These are phyloP conservation scores for Trichoderma gamsii DNA, from an alignment of 495 filamentous ascomycete genomes.

Conservation along the genomic window DNA sequence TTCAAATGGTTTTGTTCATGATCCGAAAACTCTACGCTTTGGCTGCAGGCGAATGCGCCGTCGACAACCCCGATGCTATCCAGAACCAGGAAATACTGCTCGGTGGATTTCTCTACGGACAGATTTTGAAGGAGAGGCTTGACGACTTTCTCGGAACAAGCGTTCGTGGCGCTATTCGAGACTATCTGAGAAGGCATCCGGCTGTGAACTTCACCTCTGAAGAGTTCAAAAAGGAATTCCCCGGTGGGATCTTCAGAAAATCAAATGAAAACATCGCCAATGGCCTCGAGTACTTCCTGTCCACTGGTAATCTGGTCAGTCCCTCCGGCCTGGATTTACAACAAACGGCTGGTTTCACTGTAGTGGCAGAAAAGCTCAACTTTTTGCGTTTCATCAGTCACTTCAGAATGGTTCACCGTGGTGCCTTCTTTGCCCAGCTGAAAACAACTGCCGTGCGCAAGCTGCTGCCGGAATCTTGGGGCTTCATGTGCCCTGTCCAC, in stretches of 20 bases:
- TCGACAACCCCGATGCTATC: constrained; percentile 93
- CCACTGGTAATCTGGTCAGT: constrained; percentile 88
- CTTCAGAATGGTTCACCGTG: constrained; percentile 98
- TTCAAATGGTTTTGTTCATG: constrained; percentile 93
- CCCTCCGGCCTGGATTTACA: constrained; percentile 89
- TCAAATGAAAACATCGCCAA: constrained; percentile 85
- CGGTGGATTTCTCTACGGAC: constrained; percentile 86
- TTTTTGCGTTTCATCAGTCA: constrained; percentile 98
- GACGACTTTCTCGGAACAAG: constrained; percentile 75
- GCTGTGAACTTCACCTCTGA: constrained; percentile 60
- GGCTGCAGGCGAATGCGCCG: constrained; percentile 82
- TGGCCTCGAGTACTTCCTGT: constrained; percentile 87
- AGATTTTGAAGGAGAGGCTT: constrained; percentile 89
- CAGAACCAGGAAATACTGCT: constrained; percentile 91
- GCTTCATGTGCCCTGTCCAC: constrained; percentile 93
- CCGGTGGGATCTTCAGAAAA: constrained; percentile 64
- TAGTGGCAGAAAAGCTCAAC: constrained; percentile 98
- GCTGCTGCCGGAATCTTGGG: constrained; percentile 93
- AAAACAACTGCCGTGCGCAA: constrained; percentile 97
- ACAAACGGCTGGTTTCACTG: constrained; percentile 87
- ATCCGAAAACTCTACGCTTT: constrained; percentile 88
- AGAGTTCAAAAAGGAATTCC: constrained; percentile 71
- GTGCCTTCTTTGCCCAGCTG: constrained; percentile 94
- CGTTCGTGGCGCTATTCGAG: constrained; percentile 53
- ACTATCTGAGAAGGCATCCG: constrained; percentile 63